Percentiles rank a stretch among this genome's conserved stretches.
These are phyloP conservation scores for Acacia acuminata DNA, from an alignment of 306 rosid genomes.

Conservation along the genomic window DNA sequence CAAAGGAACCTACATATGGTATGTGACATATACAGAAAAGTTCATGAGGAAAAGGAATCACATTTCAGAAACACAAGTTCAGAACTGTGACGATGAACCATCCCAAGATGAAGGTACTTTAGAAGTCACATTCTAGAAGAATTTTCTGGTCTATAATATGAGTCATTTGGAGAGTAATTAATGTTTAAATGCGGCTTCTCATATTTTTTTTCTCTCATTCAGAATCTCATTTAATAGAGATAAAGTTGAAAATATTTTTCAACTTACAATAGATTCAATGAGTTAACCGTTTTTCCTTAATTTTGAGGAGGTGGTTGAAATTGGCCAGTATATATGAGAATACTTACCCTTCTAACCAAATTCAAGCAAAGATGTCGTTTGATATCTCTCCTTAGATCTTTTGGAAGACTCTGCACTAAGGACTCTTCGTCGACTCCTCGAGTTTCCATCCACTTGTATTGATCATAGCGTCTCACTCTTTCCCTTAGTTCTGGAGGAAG, in stretches of 20 bases:
- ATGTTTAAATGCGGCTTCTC: too few species aligned
- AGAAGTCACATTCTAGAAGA: too few species aligned
- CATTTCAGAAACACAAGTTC: background rate
- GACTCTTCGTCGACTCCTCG: slow-evolving; percentile 58
- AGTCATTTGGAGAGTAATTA: too few species aligned
- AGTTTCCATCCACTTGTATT: slow-evolving; percentile 59
- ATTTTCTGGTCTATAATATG: too few species aligned
- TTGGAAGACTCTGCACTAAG: slow-evolving; percentile 52
- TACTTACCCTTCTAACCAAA: slow-evolving; percentile 81
- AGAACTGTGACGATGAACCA: background rate
- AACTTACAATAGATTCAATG: too few species aligned
- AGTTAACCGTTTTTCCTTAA: too few species aligned
- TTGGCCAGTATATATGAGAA: too few species aligned
- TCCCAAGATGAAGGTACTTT: background rate
- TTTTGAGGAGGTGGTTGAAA: too few species aligned
- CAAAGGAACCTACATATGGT: slow-evolving; percentile 68
- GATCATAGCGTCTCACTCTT: slow-evolving; percentile 51
- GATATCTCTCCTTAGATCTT: slow-evolving; percentile 58
- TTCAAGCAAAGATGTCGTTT: slow-evolving; percentile 60
- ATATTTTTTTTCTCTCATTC: too few species aligned
- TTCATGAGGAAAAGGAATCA: slow-evolving; percentile 1
- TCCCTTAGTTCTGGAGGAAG: slow-evolving; percentile 56
- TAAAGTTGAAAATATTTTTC: too few species aligned
- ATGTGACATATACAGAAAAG: background rate
- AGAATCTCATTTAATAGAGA: too few species aligned